Conservation (phyloP, 768 basidiomycete species). For the Boletellus ananas region DNA sequence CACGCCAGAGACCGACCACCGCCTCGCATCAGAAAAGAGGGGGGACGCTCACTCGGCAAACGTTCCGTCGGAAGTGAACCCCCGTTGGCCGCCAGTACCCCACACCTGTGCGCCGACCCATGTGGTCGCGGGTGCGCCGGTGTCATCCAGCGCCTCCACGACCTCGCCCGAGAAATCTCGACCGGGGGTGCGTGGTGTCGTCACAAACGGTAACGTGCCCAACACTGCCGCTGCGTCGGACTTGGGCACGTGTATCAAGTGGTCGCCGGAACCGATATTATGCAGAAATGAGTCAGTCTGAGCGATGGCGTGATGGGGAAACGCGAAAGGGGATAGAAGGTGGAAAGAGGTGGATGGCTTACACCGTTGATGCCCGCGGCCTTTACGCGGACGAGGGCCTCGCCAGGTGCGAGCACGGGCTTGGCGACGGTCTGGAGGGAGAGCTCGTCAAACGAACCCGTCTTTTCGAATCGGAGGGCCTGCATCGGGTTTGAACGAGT, state of each 20-base stretch:
- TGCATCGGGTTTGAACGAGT: constrained; percentile 21
- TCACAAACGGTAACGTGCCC: constrained; percentile 31
- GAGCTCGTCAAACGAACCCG: constrained; percentile 30
- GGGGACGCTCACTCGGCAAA: constrained; percentile 31
- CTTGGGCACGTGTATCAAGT: constrained; percentile 3
- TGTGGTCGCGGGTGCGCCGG: constrained; percentile 10
- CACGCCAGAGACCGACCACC: too few species aligned
- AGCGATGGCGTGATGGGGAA: background rate
- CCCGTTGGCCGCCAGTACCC: constrained; percentile 33
- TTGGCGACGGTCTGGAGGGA: constrained; percentile 21
- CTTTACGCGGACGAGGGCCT: constrained; percentile 31
- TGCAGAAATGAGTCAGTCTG: too few species aligned
- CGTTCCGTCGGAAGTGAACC: constrained; percentile 31
- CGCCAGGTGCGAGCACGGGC: constrained; percentile 28
- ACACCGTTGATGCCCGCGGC: constrained; percentile 35
- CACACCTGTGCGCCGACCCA: constrained; percentile 33
- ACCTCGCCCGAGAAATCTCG: constrained; percentile 36
- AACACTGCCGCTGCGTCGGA: constrained; percentile 30
- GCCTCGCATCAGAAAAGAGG: background rate
- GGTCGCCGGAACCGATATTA: background rate
- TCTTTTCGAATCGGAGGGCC: constrained; percentile 31
- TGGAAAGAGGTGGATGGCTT: constrained; percentile 4
- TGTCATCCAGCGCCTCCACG: constrained; percentile 27
- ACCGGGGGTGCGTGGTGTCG: constrained; percentile 29
- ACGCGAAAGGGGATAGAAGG: background rate